phyloP scores from a whole-genome alignment of 2,329 filamentous ascomycete species.

The Trichophyton verrucosum region DNA sequence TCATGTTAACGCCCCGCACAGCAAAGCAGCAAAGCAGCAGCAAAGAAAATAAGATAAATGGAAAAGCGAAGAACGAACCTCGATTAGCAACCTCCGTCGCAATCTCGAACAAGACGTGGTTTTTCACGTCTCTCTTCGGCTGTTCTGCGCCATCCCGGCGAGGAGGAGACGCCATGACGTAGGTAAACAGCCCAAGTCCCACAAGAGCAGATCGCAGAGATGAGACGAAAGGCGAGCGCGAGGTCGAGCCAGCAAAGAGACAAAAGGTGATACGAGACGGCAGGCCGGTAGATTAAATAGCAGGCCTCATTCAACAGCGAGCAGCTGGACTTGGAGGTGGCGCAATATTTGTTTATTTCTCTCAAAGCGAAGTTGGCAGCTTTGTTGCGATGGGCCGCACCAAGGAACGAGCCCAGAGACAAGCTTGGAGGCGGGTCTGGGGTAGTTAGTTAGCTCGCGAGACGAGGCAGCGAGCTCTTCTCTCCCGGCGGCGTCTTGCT shows the following conservation, averaged over 20 bases:
- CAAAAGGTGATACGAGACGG: background rate
- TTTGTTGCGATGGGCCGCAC: background rate
- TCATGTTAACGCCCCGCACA: slow-evolving; percentile 9
- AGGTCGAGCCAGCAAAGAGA: background rate
- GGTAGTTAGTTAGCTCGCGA: background rate
- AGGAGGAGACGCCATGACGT: slow-evolving; percentile 11
- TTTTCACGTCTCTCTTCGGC: slow-evolving; percentile 62
- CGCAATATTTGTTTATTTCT: background rate
- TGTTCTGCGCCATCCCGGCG: slow-evolving; percentile 44
- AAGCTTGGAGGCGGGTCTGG: background rate
- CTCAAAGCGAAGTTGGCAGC: slow-evolving; percentile 2
- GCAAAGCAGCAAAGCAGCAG: slow-evolving; percentile 1
- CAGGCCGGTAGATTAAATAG: background rate
- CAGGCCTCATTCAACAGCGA: background rate
- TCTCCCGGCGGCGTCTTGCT: background rate
- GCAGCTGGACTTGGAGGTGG: background rate
- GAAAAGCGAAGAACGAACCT: slow-evolving; percentile 41
- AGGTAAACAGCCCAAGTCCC: background rate
- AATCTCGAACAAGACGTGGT: slow-evolving; percentile 92
- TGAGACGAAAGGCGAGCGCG: background rate
- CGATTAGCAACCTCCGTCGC: slow-evolving; percentile 95
- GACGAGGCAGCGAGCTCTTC: background rate
- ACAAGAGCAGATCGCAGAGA: background rate
- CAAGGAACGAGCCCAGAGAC: background rate
- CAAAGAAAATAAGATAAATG: background rate